Conservation (phyloP, 2,329 filamentous ascomycete species). For the Aureobasidium sp. region DNA sequence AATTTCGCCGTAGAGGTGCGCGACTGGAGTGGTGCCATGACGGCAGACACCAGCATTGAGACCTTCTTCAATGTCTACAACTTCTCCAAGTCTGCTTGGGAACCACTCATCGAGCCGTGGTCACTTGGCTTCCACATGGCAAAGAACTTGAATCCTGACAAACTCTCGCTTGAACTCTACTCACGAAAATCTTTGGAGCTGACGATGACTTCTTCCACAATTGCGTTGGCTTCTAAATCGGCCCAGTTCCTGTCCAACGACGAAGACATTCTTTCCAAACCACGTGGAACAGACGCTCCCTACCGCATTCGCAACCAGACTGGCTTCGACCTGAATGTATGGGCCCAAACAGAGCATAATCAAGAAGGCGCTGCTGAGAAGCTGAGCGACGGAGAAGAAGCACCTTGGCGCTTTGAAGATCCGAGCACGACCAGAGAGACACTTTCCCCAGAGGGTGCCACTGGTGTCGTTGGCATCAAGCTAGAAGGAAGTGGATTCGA, state of each 20-base stretch:
- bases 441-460: conserved; percentile 72
- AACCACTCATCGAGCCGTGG: conserved; percentile 94
- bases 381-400: conserved; percentile 81
- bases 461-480: conserved; percentile 71
- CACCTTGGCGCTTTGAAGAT: conserved; percentile 93
- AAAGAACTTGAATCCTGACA: conserved; percentile 66
- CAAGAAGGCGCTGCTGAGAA: conserved; percentile 66
- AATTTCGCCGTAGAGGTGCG: conserved; percentile 76
- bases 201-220: conserved; percentile 86
- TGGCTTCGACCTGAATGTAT: conserved; percentile 80
- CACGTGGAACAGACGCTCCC: conserved; percentile 81
- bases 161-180: conserved; percentile 74
- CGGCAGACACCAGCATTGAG: conserved; percentile 82
- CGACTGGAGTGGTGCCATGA: conserved; percentile 86
- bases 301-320: conserved; percentile 95
- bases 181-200: conserved; percentile 89
- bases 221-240: conserved; percentile 87
- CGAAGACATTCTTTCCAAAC: conserved; percentile 88
- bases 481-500: conserved; percentile 95
- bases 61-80: conserved; percentile 97
- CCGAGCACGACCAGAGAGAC: conserved; percentile 95
- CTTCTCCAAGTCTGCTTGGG: conserved; percentile 98
- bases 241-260: conserved; percentile 82
- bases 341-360: conserved; percentile 68
- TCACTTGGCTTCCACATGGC: conserved; percentile 84